Conservation (phyloP, 2,329 filamentous ascomycete species). For the Ampelomyces quisqualis region DNA sequence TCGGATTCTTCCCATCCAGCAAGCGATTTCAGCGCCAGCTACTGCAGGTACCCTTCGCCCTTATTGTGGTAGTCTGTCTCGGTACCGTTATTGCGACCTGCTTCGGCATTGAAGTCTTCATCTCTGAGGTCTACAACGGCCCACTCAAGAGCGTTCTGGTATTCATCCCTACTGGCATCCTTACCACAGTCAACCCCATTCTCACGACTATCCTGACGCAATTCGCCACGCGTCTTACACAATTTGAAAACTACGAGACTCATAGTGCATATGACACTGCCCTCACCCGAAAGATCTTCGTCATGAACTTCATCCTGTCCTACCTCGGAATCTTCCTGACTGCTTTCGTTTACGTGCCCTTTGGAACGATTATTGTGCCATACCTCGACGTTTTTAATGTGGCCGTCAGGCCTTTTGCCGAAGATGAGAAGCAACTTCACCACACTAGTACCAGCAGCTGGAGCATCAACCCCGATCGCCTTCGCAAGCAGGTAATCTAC, state of each 20-base stretch:
- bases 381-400: conserved; percentile 80
- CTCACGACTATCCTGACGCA: conserved; percentile 73
- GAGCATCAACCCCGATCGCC: conserved; percentile 76
- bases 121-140: conserved; percentile 89
- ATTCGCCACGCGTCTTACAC: conserved; percentile 74
- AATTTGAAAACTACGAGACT: conserved; percentile 91
- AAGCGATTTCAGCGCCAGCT: conserved; percentile 77
- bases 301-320: conserved; percentile 94
- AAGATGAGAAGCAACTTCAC: conserved; percentile 69
- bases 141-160: conserved; percentile 83
- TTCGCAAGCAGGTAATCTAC: conserved; percentile 91
- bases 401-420: conserved; percentile 72
- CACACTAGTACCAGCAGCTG: conserved; percentile 62
- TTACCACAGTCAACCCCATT: conserved; percentile 79
- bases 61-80: conserved; percentile 69
- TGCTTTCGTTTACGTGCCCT: conserved; percentile 91
- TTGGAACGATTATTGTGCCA: conserved; percentile 78
- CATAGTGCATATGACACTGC: conserved; percentile 79
- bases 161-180: conserved; percentile 83
- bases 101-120: conserved; percentile 93
- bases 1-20: conserved; percentile 72
- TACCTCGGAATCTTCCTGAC: conserved; percentile 85
- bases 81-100: conserved; percentile 81
- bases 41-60: conserved; percentile 80
- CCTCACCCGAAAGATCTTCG: conserved; percentile 88